Conservation (phyloP, 139 green algal genomes). For the Chlorella sp. region DNA sequence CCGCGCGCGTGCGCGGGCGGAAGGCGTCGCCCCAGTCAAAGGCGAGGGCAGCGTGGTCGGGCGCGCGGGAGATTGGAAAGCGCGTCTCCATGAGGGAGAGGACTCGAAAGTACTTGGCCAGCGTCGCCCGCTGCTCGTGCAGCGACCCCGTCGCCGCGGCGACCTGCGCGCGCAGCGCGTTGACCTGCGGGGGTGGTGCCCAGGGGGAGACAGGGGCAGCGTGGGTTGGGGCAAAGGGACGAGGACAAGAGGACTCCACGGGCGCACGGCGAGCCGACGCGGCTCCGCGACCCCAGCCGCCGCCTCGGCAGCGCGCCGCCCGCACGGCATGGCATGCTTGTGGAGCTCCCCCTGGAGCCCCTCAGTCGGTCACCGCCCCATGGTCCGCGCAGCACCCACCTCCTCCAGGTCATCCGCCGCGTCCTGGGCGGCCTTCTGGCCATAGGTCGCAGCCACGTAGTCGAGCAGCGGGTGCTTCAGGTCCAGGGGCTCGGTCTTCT, state of each 20-base stretch:
- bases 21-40: constrained; percentile 87
- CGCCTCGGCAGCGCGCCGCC: no score
- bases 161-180: constrained; percentile 61
- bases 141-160: constrained; percentile 39
- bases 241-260: no score
- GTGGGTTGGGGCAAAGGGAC: no score
- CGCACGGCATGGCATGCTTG: no score
- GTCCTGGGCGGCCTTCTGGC: constrained; percentile 57
- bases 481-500: constrained; percentile 74
- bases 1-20: constrained; percentile 53
- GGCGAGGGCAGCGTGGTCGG: constrained; percentile 62
- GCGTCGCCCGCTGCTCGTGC: constrained; percentile 31
- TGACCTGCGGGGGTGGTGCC: no score
- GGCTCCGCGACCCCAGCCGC: no score
- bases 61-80: constrained; percentile 86
- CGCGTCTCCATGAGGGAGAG: constrained; percentile 86
- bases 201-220: no score
- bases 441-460: constrained; percentile 72
- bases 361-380: no score
- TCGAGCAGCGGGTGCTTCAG: constrained; percentile 64
- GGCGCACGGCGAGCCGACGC: no score
- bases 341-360: no score
- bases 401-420: constrained; percentile 67
- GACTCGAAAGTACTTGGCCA: constrained; percentile 82
- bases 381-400: no score